Evolutionary conservation across 768 basidiomycete species (phyloP).

Genomic region (Rhizopogon roseolus): DNA sequence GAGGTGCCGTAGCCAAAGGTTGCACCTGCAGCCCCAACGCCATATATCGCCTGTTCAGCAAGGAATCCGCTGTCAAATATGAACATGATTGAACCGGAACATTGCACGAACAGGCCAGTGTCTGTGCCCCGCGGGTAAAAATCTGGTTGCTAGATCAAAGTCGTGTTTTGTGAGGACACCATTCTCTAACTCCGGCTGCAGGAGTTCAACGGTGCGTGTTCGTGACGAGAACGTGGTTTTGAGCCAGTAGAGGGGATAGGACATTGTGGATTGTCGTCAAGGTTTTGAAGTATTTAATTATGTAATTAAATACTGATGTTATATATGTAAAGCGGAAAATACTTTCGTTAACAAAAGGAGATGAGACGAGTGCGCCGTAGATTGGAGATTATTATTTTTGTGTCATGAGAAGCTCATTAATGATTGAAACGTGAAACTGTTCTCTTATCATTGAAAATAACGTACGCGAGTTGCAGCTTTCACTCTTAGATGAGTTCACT

Average conservation of each 20-base stretch:
- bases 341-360: too few relatives aligned
- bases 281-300: neutral
- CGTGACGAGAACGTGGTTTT: constrained; percentile 41
- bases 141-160: constrained; percentile 49
- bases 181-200: constrained; percentile 26
- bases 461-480: neutral
- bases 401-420: too few relatives aligned
- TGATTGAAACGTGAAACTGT: too few relatives aligned
- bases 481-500: neutral
- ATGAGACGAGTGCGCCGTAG: too few relatives aligned
- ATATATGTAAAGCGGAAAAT: neutral
- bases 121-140: constrained; percentile 46
- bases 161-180: constrained; percentile 35
- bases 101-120: constrained; percentile 37
- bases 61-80: neutral
- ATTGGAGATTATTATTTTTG: too few relatives aligned
- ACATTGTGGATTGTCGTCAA: constrained; percentile 13
- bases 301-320: too few relatives aligned
- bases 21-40: constrained; percentile 16
- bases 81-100: constrained; percentile 2
- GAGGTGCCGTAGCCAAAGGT: constrained; percentile 21
- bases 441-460: too few relatives aligned
- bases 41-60: constrained; percentile 16
- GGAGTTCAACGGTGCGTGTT: constrained; percentile 23
- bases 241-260: constrained; percentile 33